These are phyloP conservation scores for Candida dendrica DNA, from an alignment of 805 yeast species.

Conservation along the genomic window DNA sequence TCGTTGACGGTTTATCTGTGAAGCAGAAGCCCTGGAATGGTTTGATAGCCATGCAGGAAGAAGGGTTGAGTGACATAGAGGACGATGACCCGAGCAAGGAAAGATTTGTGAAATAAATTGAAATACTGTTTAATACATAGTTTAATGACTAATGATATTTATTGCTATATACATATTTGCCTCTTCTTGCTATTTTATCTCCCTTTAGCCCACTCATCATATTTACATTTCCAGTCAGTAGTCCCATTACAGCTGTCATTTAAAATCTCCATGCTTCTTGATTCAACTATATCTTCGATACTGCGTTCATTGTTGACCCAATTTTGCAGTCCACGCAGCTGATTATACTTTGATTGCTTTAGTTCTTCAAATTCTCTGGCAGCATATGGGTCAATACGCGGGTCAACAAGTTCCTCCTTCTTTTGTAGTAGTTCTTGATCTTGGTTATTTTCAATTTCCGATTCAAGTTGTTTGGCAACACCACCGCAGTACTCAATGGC, in stretches of 20 bases:
- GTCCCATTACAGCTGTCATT: conserved; percentile 27
- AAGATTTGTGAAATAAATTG: too few relatives aligned
- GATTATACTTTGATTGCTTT: conserved; percentile 21
- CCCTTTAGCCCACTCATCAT: background rate
- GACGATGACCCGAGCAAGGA: background rate
- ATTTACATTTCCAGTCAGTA: background rate
- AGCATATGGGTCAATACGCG: conserved; percentile 45
- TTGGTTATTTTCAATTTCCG: conserved; percentile 22
- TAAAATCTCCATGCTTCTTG: conserved; percentile 27
- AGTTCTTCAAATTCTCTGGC: conserved; percentile 28
- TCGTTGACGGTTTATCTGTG: conserved; percentile 16
- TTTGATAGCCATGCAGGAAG: conserved; percentile 19
- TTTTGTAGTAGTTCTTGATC: conserved; percentile 9
- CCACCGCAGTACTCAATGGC: conserved; percentile 35
- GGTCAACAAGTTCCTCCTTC: conserved; percentile 18
- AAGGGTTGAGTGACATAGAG: conserved; percentile 20
- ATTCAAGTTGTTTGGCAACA: conserved; percentile 23
- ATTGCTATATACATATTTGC: too few relatives aligned
- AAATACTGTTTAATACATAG: background rate
- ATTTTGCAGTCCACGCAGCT: conserved; percentile 22
- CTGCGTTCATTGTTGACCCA: conserved; percentile 34
- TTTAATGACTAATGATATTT: too few relatives aligned
- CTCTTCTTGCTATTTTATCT: too few relatives aligned
- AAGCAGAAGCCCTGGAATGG: conserved; percentile 24
- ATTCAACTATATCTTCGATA: conserved; percentile 34